Percentiles rank a stretch among this genome's conserved stretches.
These are phyloP conservation scores for Podaxis sp. DNA, from an alignment of 768 basidiomycete species.

Conservation along the genomic window DNA sequence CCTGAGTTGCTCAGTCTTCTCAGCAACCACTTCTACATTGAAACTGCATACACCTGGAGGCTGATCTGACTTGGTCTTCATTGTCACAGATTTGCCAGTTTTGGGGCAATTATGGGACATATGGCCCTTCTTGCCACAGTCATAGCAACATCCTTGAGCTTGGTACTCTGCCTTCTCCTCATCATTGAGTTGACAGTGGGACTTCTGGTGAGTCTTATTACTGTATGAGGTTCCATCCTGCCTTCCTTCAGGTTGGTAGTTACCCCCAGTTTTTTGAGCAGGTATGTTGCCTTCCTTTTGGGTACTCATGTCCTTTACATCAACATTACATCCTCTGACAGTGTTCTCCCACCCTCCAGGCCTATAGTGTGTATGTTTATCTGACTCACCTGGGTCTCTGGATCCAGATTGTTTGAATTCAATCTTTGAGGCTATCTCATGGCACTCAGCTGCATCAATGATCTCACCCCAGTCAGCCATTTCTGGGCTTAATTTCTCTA, in stretches of 20 bases:
- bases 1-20: background rate
- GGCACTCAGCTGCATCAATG: conserved; percentile 14
- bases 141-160: background rate
- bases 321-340: too few relatives aligned
- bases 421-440: background rate
- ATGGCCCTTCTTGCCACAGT: background rate
- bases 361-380: background rate
- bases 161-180: background rate
- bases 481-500: background rate
- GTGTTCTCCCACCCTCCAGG: background rate
- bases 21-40: background rate
- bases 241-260: too few relatives aligned
- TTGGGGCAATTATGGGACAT: background rate
- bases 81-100: background rate
- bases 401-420: background rate
- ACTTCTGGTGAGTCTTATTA: background rate
- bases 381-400: background rate
- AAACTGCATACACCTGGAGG: background rate
- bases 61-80: background rate
- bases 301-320: too few relatives aligned
- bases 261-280: background rate
- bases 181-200: background rate
- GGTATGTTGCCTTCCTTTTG: too few relatives aligned
- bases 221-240: too few relatives aligned
- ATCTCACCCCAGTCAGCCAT: conserved; percentile 4